phyloP scores from a whole-genome alignment of 192 early-diverging fungal species.

The Pilaira anomala region DNA sequence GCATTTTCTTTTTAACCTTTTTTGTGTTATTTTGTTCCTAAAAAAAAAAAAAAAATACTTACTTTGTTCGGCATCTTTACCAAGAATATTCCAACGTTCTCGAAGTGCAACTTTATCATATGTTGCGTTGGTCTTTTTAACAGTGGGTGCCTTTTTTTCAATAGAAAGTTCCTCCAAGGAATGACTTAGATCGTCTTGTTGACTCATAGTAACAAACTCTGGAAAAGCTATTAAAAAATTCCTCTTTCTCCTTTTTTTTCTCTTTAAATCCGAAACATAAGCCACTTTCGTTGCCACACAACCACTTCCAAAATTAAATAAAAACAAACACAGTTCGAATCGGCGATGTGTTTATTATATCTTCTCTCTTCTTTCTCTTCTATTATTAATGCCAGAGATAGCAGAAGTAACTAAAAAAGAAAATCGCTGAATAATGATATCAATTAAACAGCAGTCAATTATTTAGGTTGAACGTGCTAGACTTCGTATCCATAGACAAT shows the following conservation, averaged over 20 bases:
- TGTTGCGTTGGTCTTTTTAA: background rate
- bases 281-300: too few relatives aligned
- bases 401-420: conserved; percentile 25
- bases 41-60: background rate
- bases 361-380: background rate
- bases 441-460: background rate
- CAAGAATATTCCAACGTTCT: conserved; percentile 39
- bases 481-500: conserved; percentile 47
- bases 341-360: too few relatives aligned
- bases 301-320: too few relatives aligned
- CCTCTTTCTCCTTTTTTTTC: too few relatives aligned
- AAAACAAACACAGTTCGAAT: too few relatives aligned
- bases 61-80: conserved; percentile 51
- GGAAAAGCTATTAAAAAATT: too few relatives aligned
- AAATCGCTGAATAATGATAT: background rate
- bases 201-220: too few relatives aligned
- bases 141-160: background rate
- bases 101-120: conserved; percentile 24
- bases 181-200: too few relatives aligned
- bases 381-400: conserved; percentile 29
- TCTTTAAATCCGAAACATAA: too few relatives aligned
- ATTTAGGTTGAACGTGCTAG: conserved; percentile 66
- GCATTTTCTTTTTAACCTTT: background rate
- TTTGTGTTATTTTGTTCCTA: background rate
- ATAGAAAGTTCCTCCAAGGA: too few relatives aligned